Percentiles rank a stretch among this genome's conserved stretches.
phyloP scores from a whole-genome alignment of 1,139 yeast species.

The Taphrina confusa region DNA sequence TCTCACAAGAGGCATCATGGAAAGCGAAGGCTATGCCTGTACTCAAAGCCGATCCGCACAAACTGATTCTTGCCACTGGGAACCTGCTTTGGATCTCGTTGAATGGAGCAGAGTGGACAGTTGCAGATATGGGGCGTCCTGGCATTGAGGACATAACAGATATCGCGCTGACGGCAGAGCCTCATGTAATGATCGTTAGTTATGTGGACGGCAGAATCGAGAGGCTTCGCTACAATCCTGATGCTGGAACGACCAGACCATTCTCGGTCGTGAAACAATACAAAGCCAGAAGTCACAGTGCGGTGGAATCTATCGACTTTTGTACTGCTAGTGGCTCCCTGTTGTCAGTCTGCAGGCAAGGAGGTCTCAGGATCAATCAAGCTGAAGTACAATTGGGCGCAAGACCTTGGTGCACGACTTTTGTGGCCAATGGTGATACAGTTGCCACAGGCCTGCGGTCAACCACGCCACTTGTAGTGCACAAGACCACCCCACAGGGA shows the following conservation, averaged over 20 bases:
- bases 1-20: conserved; percentile 16
- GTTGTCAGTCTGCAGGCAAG: conserved; percentile 4
- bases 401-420: conserved; percentile 1
- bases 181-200: conserved; percentile 8
- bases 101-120: background rate
- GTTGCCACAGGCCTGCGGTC: conserved; percentile 14
- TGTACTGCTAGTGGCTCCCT: background rate
- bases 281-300: background rate
- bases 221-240: background rate
- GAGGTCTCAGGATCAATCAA: background rate
- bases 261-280: background rate
- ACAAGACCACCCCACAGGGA: background rate
- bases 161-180: background rate
- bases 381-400: background rate
- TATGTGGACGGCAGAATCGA: conserved; percentile 26
- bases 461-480: background rate
- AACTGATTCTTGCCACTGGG: conserved; percentile 21
- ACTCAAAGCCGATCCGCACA: conserved; percentile 23
- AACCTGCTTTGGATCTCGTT: conserved; percentile 10
- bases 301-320: conserved; percentile 21
- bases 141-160: conserved; percentile 25
- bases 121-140: background rate
- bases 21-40: conserved; percentile 23
- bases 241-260: background rate
- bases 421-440: background rate